Percentiles rank a stretch among this genome's conserved stretches.
These are phyloP conservation scores for Coemansia sp. DNA, from an alignment of 192 early-diverging fungal species.

Conservation along the genomic window DNA sequence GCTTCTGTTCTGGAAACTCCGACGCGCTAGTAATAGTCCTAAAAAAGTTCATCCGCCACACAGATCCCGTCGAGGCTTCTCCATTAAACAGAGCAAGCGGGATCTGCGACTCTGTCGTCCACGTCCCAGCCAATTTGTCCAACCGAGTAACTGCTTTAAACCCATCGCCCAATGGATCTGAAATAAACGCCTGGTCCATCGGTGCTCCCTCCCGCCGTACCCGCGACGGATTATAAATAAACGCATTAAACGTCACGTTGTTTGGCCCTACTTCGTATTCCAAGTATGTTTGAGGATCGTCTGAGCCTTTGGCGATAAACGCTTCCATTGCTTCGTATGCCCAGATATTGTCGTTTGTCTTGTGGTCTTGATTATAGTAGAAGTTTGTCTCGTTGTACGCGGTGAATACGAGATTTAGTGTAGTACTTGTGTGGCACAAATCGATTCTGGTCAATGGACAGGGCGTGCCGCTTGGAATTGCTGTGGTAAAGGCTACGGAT, in stretches of 20 bases:
- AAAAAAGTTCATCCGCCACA: slow-evolving; percentile 56
- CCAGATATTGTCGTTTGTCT: slow-evolving; percentile 51
- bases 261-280: slow-evolving; percentile 49
- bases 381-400: slow-evolving; percentile 38
- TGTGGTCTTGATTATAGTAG: slow-evolving; percentile 38
- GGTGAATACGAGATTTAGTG: slow-evolving; percentile 38
- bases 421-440: slow-evolving; percentile 42
- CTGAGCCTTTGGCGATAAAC: slow-evolving; percentile 44
- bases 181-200: slow-evolving; percentile 43
- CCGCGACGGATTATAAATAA: slow-evolving; percentile 49
- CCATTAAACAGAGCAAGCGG: slow-evolving; percentile 49
- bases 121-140: slow-evolving; percentile 22
- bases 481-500: slow-evolving; percentile 23
- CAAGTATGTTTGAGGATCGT: slow-evolving; percentile 47
- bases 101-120: slow-evolving; percentile 26
- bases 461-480: slow-evolving; percentile 24
- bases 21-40: slow-evolving; percentile 34
- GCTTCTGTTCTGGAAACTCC: slow-evolving; percentile 45
- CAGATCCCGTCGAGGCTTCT: slow-evolving; percentile 30
- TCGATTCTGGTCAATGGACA: slow-evolving; percentile 39
- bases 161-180: slow-evolving; percentile 43
- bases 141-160: slow-evolving; percentile 32
- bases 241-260: slow-evolving; percentile 48
- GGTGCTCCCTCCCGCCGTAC: slow-evolving; percentile 33
- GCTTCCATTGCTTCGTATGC: slow-evolving; percentile 50